A percentile compares a stretch with the other conserved stretches of the same genome.
These are phyloP conservation scores for Sclerotinia spermophila DNA, from an alignment of 2,329 filamentous ascomycete genomes.

Conservation along the genomic window DNA sequence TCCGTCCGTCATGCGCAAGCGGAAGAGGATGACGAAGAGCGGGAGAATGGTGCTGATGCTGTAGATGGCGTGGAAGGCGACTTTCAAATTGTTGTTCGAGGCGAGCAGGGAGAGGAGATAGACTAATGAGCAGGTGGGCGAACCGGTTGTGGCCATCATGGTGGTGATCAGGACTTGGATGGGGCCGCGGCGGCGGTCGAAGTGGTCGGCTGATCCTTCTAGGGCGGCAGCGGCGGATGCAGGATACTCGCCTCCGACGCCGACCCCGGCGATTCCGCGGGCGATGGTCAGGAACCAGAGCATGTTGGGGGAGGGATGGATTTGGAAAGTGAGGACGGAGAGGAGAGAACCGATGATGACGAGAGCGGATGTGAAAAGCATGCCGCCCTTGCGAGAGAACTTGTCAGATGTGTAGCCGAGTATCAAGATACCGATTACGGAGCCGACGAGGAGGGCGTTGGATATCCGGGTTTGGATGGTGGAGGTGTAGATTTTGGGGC, in stretches of 20 bases:
- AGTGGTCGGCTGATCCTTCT: constrained; percentile 37
- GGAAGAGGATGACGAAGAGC: constrained; percentile 36
- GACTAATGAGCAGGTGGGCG: background rate
- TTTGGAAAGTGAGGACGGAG: constrained; percentile 30
- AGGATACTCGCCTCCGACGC: constrained; percentile 41
- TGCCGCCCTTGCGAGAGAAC: constrained; percentile 37
- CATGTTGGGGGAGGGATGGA: constrained; percentile 35
- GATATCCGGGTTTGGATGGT: constrained; percentile 36
- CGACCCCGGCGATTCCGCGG: constrained; percentile 40
- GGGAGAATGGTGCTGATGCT: constrained; percentile 38
- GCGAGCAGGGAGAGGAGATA: constrained; percentile 37
- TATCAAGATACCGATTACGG: constrained; percentile 37
- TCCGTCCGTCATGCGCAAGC: constrained; percentile 36
- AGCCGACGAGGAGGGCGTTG: constrained; percentile 37
- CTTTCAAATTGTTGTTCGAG: constrained; percentile 37
- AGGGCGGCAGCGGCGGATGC: constrained; percentile 40
- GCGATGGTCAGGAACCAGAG: constrained; percentile 41
- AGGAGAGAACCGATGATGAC: constrained; percentile 36
- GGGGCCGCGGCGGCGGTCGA: constrained; percentile 1
- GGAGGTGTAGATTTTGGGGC: constrained; percentile 34
- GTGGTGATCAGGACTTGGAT: constrained; percentile 13
- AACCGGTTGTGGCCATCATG: constrained; percentile 12
- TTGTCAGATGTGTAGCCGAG: constrained; percentile 37
- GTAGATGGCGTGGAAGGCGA: constrained; percentile 35
- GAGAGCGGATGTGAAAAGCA: constrained; percentile 36